Evolutionary conservation across 108 stramenopile species (phyloP), one percentile per base, ranked within the genome.

Genomic region (Cyclotella distinguenda): DNA sequence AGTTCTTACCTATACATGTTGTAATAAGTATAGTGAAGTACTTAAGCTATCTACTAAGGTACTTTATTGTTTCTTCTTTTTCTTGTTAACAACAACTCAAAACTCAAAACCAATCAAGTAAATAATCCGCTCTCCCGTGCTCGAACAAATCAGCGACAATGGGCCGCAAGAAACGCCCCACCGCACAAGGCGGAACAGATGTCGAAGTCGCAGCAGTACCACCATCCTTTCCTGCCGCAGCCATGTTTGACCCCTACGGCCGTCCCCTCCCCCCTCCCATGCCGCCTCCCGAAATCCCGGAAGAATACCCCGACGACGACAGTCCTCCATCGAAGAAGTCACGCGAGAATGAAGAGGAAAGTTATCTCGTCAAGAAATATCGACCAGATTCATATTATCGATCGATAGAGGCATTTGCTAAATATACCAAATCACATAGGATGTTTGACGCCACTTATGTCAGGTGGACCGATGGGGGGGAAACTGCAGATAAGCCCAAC

Each of bases 351-450:
- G 53, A 36, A 26, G 57, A 49, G 10, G 73, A 74, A 28, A 35
- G 65, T 30, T 93, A 81, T 61, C 82, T 79, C 9, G 91, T 89
- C 35, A 93, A 93, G 59, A 93, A 88, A 52, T 93, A 93, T 65
- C 85, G 91, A 5, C 83, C 91, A 12, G 85, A 86, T 19, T 80
- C 80, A 13, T 70, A 79, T 46, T 89, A 86, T 68, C 58, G 77
- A 19, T 79, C 88, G 44, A 93, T 93, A 73, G 91, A 93, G 21
- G 85, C 91, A 32, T 93, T 93, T 66, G 73, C 85, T 44, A 81
- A 83, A 36, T 93, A 93, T 72, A 88, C 91, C 19, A 93, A 93
- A 44, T 72, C 85, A 23, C 91, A 93, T 79, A 82, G 91, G 48
- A 93, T 93, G 90, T 52, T 86, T 33, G 91, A 93, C 53, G 88